phyloP scores from a whole-genome alignment of 176 grass and related monocot genomes.

The Carex parvula region DNA sequence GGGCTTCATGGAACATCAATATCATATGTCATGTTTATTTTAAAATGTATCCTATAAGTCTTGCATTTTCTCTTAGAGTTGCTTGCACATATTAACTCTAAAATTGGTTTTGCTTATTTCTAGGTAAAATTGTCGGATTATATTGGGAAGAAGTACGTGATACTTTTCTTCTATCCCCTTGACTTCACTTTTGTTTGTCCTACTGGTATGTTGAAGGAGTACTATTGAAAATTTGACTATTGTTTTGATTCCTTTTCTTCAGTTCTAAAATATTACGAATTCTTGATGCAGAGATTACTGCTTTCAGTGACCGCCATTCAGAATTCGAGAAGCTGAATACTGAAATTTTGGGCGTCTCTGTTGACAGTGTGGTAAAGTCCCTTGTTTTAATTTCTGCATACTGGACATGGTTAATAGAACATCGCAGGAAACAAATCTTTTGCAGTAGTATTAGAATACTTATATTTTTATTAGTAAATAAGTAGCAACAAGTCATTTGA shows the following conservation, averaged over 20 bases:
- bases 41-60: background rate
- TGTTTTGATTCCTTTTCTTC: background rate
- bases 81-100: background rate
- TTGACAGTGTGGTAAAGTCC: slow-evolving; percentile 86
- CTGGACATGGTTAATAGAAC: background rate
- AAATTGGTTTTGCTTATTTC: background rate
- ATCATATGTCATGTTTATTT: background rate
- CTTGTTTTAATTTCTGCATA: background rate
- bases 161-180: slow-evolving; percentile 93
- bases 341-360: slow-evolving; percentile 68
- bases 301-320: slow-evolving; percentile 70
- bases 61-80: background rate
- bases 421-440: background rate
- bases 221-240: background rate
- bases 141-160: slow-evolving; percentile 85
- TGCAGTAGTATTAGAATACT: background rate
- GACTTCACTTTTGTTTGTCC: slow-evolving; percentile 95
- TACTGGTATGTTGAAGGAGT: slow-evolving; percentile 44
- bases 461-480: background rate
- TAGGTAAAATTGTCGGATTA: slow-evolving; percentile 91
- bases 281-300: slow-evolving; percentile 71
- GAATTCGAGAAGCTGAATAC: slow-evolving; percentile 83
- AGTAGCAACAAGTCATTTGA: background rate
- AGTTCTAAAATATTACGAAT: background rate
- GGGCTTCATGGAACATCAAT: background rate